Evolutionary conservation across 2,329 filamentous ascomycete genomes (phyloP).

Genomic region (Catunica adiposa): DNA sequence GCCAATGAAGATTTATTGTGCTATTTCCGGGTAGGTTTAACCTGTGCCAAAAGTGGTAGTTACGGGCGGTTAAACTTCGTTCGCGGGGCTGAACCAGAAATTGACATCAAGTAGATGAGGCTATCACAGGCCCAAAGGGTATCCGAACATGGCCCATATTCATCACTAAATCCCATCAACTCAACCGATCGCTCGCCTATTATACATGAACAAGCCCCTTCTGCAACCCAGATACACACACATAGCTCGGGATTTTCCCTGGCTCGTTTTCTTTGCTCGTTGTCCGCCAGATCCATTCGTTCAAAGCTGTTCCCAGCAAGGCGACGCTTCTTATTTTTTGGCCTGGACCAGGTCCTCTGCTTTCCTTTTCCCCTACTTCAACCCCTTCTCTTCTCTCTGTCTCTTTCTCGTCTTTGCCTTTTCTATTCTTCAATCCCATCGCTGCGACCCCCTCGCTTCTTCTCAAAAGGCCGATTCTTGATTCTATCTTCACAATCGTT

Average conservation of each 20-base stretch:
- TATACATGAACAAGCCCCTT: neutral
- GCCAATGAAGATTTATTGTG: neutral
- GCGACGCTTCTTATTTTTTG: neutral
- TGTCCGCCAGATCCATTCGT: neutral
- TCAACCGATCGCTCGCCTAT: neutral
- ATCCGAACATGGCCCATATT: neutral
- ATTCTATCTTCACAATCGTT: conserved; percentile 2
- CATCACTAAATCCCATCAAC: neutral
- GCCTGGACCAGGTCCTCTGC: neutral
- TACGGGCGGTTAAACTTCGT: too few species aligned
- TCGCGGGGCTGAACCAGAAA: too few species aligned
- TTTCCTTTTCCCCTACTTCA: conserved; percentile 8
- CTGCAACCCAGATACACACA: neutral
- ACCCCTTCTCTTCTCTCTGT: conserved; percentile 3
- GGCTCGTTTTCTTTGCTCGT: neutral
- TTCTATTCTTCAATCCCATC: conserved; percentile 1
- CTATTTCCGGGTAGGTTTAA: too few species aligned
- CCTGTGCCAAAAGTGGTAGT: too few species aligned
- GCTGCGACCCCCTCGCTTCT: conserved; percentile 1
- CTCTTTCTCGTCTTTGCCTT: conserved; percentile 7
- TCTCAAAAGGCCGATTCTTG: conserved; percentile 2
- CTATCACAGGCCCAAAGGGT: too few species aligned
- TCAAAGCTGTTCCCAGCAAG: neutral
- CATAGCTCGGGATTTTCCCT: conserved; percentile 1
- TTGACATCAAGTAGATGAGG: too few species aligned